Evolutionary conservation across 495 filamentous ascomycete genomes (phyloP), one percentile per base, ranked within the genome.

Genomic region (Physcia stellaris): DNA sequence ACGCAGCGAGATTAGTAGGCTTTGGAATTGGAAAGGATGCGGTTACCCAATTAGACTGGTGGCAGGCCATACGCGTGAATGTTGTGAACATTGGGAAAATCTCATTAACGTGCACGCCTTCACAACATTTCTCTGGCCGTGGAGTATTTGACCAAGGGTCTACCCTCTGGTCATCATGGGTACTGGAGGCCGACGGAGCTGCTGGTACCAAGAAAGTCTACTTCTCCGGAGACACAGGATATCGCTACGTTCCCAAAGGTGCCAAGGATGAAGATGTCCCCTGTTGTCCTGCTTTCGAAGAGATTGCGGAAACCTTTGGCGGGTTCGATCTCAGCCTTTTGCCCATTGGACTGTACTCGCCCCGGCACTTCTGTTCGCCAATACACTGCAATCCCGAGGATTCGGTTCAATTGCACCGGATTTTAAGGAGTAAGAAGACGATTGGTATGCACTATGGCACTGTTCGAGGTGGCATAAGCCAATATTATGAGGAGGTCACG

Each of bases 131-230:
- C 41, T 66, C 61, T 16, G 64, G 58, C 1, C 49, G 68, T 23
- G 27, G 34, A 1, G 43, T 50, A 0, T 44, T 31, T 32, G 56
- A 61, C 15, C 45, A 54, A 4, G 45, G 47, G 29, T 38, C 42
- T 4, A 60, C 64, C 1, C 58, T 75, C 6, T 75, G 71, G 71
- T 63, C 62, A 16, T 66, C 66, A 30, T 75, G 70, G 70, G 53
- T 60, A n/a, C 37, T 75, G 5, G 51, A 60, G 13, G 18, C 13
- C n/a, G 20, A 12, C 5, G 12, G 29, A 1, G 2, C 26, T 9
- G 27, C 6, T 17, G 18, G 5, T 2, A 2, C 32, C 4, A 2
- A 4, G 16, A 47, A 35, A 24, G 10, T 45, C 6, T 47, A 44
- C 23, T 40, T 42, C 21, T 23, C 35, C 39, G 55, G 60, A 3